A percentile compares a stretch with the other conserved stretches of the same genome.
Evolutionary conservation across 768 basidiomycete species (phyloP).

Genomic region (Fomitopsis serialis): DNA sequence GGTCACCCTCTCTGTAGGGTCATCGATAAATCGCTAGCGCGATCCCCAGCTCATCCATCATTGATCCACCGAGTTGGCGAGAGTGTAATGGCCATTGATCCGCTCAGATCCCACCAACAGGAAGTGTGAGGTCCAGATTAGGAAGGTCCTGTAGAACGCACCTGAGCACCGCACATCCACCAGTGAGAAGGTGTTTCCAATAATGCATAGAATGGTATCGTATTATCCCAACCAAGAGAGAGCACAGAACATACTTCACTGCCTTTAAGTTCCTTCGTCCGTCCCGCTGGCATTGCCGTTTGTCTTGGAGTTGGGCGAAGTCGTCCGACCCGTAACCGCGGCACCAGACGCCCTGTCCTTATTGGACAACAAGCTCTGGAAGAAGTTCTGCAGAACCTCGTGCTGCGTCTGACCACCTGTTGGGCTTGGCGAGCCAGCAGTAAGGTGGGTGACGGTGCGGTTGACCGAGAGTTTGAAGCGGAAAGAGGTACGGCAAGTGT

Average conservation of each 20-base stretch:
- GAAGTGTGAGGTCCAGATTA: background rate
- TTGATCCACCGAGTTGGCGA: too few species aligned
- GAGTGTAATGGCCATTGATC: too few species aligned
- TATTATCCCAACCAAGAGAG: background rate
- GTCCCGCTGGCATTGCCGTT: constrained; percentile 7
- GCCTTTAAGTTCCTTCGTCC: constrained; percentile 14
- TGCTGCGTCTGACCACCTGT: constrained; percentile 65
- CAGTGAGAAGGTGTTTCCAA: background rate
- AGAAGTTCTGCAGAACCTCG: constrained; percentile 84
- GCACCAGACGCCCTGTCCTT: constrained; percentile 39
- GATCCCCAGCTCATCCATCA: too few species aligned
- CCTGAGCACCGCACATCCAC: background rate
- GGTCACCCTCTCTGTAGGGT: too few species aligned
- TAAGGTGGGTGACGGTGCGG: constrained; percentile 25
- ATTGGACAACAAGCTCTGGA: constrained; percentile 74
- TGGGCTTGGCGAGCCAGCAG: constrained; percentile 34
- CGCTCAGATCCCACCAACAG: background rate
- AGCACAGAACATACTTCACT: background rate
- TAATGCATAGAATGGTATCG: background rate
- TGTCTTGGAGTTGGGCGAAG: background rate
- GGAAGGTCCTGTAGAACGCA: background rate
- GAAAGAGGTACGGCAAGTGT: constrained; percentile 17
- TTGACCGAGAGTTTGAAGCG: constrained; percentile 9
- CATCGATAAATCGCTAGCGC: too few species aligned
- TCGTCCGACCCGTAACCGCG: constrained; percentile 19